Percentiles rank a stretch among this genome's conserved stretches.
These are phyloP conservation scores for Endocladia muricata DNA, from an alignment of 31 red algal genomes.

Conservation along the genomic window DNA sequence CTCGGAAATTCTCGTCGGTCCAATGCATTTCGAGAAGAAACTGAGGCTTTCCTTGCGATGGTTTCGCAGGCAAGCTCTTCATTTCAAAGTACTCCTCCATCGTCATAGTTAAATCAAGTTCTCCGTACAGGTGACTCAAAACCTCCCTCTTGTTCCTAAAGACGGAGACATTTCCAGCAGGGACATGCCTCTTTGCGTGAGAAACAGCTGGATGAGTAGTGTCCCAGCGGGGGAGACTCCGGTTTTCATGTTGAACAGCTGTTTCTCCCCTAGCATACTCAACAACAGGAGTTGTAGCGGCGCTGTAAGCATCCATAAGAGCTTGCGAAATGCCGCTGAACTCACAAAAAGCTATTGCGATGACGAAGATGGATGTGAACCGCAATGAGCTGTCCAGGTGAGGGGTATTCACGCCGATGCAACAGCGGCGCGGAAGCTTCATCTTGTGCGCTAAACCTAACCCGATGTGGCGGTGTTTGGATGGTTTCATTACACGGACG, in stretches of 20 bases:
- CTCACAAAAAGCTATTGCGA: constrained; percentile 52
- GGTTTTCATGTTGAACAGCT: background rate
- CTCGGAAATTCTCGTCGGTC: constrained; percentile 33
- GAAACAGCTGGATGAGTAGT: background rate
- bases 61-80: background rate
- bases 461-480: too few relatives aligned
- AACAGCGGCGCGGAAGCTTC: too few relatives aligned
- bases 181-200: background rate
- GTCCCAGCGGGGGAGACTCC: background rate
- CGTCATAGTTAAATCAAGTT: constrained; percentile 6
- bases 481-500: too few relatives aligned
- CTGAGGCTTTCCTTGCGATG: background rate
- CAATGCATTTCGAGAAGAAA: constrained; percentile 58
- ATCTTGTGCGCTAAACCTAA: too few relatives aligned
- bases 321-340: constrained; percentile 45
- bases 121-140: constrained; percentile 18
- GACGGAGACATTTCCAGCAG: background rate
- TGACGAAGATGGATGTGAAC: constrained; percentile 48
- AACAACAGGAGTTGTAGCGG: background rate
- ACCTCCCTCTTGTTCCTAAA: background rate
- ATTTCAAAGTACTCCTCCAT: constrained; percentile 12
- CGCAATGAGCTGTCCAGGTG: constrained; percentile 33
- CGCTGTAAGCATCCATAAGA: constrained; percentile 34
- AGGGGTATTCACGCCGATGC: too few relatives aligned
- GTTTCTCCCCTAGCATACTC: background rate